Conservation (phyloP, 768 basidiomycete genomes). For the Leucosporidium scottii region DNA sequence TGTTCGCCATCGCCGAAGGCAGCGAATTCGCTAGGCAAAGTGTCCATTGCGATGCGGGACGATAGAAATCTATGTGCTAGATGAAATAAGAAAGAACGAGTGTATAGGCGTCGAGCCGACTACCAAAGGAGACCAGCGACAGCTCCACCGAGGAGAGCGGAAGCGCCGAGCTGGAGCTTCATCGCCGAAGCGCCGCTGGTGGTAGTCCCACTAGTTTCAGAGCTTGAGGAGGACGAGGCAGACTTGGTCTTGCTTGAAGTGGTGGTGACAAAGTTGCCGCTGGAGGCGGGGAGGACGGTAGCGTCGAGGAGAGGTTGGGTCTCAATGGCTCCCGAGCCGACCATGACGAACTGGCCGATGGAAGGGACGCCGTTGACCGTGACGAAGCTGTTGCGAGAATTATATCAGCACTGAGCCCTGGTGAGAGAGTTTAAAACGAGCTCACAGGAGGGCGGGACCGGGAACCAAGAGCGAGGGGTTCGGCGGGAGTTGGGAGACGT, state of each 20-base stretch:
- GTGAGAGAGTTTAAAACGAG: not conserved
- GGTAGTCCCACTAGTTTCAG: too few species aligned
- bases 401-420: slow-evolving; percentile 45
- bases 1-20: too few species aligned
- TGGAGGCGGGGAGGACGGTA: not conserved
- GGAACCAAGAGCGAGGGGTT: slow-evolving; percentile 79
- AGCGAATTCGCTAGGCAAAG: too few species aligned
- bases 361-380: slow-evolving; percentile 74
- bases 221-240: too few species aligned
- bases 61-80: too few species aligned
- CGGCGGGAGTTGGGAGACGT: slow-evolving; percentile 72
- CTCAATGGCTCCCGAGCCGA: slow-evolving; percentile 63
- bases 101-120: too few species aligned
- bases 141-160: too few species aligned
- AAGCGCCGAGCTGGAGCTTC: too few species aligned
- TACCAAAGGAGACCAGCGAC: too few species aligned
- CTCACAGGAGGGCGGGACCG: slow-evolving; percentile 56
- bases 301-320: slow-evolving; percentile 1
- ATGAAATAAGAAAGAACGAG: too few species aligned
- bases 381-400: slow-evolving; percentile 43
- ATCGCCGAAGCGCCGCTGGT: too few species aligned
- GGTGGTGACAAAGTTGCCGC: not conserved
- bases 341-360: slow-evolving; percentile 64
- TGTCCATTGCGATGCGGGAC: too few species aligned
- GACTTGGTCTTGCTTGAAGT: not conserved